A percentile compares a stretch with the other conserved stretches of the same genome.
Evolutionary conservation across 2,329 filamentous ascomycete species (phyloP).

Genomic region (Fusarium staphyleae): DNA sequence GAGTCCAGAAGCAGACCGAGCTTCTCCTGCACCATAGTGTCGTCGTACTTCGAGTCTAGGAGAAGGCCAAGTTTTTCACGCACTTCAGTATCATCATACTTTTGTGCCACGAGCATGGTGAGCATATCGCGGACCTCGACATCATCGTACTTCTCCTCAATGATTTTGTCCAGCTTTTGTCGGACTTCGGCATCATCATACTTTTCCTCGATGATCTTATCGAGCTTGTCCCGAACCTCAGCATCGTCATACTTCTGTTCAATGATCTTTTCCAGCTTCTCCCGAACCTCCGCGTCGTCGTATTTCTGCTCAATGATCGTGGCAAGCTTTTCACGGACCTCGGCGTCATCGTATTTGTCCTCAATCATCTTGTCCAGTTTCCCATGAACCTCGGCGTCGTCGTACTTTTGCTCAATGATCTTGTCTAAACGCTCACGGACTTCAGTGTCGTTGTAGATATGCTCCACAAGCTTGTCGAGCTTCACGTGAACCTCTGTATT

Average conservation of each 20-base stretch:
- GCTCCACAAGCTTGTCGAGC: slow-evolving; percentile 39
- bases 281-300: slow-evolving; percentile 53
- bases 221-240: slow-evolving; percentile 57
- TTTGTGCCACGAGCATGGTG: slow-evolving; percentile 36
- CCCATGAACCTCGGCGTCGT: slow-evolving; percentile 55
- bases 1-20: slow-evolving; percentile 43
- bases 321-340: slow-evolving; percentile 43
- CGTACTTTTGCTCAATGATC: slow-evolving; percentile 61
- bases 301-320: slow-evolving; percentile 61
- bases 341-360: slow-evolving; percentile 41
- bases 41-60: slow-evolving; percentile 57
- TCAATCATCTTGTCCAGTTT: slow-evolving; percentile 57
- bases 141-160: slow-evolving; percentile 43
- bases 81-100: slow-evolving; percentile 43
- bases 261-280: slow-evolving; percentile 56
- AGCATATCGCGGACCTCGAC: slow-evolving; percentile 40
- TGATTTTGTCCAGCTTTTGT: slow-evolving; percentile 44
- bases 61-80: slow-evolving; percentile 36
- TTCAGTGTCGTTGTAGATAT: slow-evolving; percentile 39
- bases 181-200: slow-evolving; percentile 37
- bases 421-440: slow-evolving; percentile 42
- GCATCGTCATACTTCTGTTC: slow-evolving; percentile 67
- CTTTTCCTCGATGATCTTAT: slow-evolving; percentile 46
- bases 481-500: slow-evolving; percentile 45
- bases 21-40: slow-evolving; percentile 47